Evolutionary conservation across 1,139 yeast genomes (phyloP).

Genomic region (Scheffersomyces parashehatae): DNA sequence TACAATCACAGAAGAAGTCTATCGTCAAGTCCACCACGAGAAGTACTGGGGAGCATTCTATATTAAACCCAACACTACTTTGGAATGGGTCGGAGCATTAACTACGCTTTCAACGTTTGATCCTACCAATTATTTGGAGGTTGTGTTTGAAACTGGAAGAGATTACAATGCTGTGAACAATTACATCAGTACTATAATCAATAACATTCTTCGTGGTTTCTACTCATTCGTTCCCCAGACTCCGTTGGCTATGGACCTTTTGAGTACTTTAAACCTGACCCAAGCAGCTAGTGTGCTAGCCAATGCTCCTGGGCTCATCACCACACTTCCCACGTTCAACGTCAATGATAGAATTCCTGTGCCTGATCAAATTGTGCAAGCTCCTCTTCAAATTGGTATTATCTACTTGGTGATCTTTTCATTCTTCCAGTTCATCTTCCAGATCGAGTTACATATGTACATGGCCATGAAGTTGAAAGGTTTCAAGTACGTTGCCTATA

Average conservation of each 20-base stretch:
- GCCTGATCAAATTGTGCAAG: conserved; percentile 23
- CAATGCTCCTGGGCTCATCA: conserved; percentile 24
- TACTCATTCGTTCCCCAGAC: conserved; percentile 17
- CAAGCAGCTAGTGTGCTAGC: conserved; percentile 16
- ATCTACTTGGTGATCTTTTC: conserved; percentile 33
- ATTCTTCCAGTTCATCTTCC: conserved; percentile 33
- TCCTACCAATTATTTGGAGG: conserved; percentile 21
- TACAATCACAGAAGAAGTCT: conserved; percentile 26
- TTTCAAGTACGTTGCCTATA: conserved; percentile 36
- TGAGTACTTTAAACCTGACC: conserved; percentile 19
- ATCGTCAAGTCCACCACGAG: conserved; percentile 31
- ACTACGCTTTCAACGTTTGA: conserved; percentile 15
- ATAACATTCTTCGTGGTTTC: conserved; percentile 14
- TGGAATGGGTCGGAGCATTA: conserved; percentile 19
- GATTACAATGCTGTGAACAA: conserved; percentile 31
- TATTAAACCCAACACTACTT: conserved; percentile 29
- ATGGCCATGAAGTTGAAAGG: conserved; percentile 36
- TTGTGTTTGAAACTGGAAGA: conserved; percentile 33
- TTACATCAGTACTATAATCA: conserved; percentile 19
- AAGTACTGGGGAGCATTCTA: conserved; percentile 32
- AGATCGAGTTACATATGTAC: conserved; percentile 25
- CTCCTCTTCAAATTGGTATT: conserved; percentile 34
- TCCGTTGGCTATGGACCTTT: conserved; percentile 20
- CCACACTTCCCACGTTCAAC: conserved; percentile 25
- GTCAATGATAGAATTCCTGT: conserved; percentile 23